These are phyloP conservation scores for Myrica gale DNA, from an alignment of 306 rosid species.

Conservation along the genomic window DNA sequence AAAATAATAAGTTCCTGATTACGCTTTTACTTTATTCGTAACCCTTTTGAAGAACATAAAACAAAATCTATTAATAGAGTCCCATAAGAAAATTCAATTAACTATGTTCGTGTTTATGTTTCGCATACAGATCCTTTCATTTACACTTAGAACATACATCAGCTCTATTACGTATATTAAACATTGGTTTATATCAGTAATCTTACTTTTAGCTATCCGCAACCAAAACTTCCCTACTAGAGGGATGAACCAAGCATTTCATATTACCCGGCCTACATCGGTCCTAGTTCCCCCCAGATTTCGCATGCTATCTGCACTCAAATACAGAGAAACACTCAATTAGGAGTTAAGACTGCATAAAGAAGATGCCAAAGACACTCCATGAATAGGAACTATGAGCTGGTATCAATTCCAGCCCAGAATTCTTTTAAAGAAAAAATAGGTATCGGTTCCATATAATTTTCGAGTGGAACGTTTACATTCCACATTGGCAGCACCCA, in stretches of 20 bases:
- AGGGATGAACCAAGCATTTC: background rate
- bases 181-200: background rate
- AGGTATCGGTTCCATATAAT: background rate
- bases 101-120: background rate
- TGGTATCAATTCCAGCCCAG: background rate
- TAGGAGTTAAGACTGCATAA: background rate
- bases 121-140: background rate
- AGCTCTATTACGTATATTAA: background rate
- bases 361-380: background rate
- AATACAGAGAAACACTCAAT: background rate
- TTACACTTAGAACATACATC: background rate
- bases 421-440: too few relatives aligned
- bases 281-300: background rate
- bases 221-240: constrained; percentile 23
- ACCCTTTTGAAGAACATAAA: background rate
- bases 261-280: background rate
- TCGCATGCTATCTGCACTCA: constrained; percentile 29
- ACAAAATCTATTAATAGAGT: background rate
- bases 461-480: background rate
- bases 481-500: background rate
- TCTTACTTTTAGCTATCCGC: constrained; percentile 9
- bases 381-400: background rate
- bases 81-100: background rate
- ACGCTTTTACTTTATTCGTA: background rate
- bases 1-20: background rate